Base-by-base conservation (phyloP, 2,329 filamentous ascomycete species). In the Teratosphaeria zuluensis region DNA sequence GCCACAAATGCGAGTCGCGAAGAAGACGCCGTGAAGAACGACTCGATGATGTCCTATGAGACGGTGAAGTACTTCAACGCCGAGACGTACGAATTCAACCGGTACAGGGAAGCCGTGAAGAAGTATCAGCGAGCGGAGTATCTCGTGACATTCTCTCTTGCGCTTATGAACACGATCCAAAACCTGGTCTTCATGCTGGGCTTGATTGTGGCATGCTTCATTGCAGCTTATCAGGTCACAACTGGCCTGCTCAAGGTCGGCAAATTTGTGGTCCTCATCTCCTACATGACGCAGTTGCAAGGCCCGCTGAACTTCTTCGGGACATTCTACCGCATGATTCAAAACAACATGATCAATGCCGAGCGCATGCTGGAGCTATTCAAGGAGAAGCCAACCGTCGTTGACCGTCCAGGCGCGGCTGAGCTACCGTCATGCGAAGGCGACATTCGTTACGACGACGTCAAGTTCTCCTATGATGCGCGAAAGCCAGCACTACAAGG, bases 21-120 rank as follows among this genome's bases (percentile, higher is more conserved):
- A 75, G 91, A 96, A 75, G 92, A 96, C 74, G 94, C 94, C 6
- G 91, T 97, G 66, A 97, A 97, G 81, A 97, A 96, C 71, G 94
- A 99, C 73, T 97, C 94, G 0, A 94, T 99, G 78, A 91, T 94
- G 62, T 95, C 91, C n/a, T 99, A 97, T 73, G 94, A 99, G 76
- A 85, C 83, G 1, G 83, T 86, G 52, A 84, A 85, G 63, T 84
- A 85, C 67, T 85, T 85, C 72, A 84, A 84, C 62, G 83, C 83
- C 19, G 80, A 85, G 61, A 73, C 73, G 1, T 80, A 81, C 61
- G 83, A 86, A 65, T 83, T 83, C 51, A 75, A 79, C 56, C 75
- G 81, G 6, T 86, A 84, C 66, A 78, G 76, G 32, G 73, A 78
- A 24, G 80, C 83, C 12, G 82, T 86, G 0, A 70, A 74, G 55